Evolutionary conservation across 2,329 filamentous ascomycete genomes (phyloP), one percentile per base, ranked within the genome.

Genomic region (Capronia americana): DNA sequence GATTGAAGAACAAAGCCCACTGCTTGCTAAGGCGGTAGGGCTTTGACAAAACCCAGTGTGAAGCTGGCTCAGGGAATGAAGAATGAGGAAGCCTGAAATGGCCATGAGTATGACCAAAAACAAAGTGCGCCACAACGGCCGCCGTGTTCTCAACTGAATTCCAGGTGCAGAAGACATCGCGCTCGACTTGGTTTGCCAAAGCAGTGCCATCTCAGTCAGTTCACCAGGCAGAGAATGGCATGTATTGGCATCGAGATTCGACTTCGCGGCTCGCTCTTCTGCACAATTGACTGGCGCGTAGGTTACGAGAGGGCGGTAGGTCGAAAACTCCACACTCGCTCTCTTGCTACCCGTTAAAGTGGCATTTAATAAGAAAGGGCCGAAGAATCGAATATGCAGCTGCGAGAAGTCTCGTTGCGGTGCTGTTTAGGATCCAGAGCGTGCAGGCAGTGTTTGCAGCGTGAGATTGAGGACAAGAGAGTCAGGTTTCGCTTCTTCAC

Each of bases 1-100:
- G n/a, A 63, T 32, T 14, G 63, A 44, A n/a, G 58, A 59, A 24
- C 66, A 68, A 24, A 65, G n/a, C 17, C 60, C 57, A 14, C 24
- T 38, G 20, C 11, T 57, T 14, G 57, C 10, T 23, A 68, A 50
- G 23, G 66, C 48, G 2, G 60, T 54, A 44, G 66, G 62, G 6
- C 38, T 30, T 17, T 20, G 28, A 54, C 66, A 68, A 30, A 57
- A 34, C 7, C 34, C 59, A 28, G 20, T 14, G 7, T 51, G 56
- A 20, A 57, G 30, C 4, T 51, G 60, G n/a, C 57, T 48, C 51
- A 69, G 23, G 8, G 62, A 20, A 34, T 17, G 53, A 4, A 67
- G 23, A 4, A 44, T 24, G 4, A 69, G 57, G 28, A 64, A 54
- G 12, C 30, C 54, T 26, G 54, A 55, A 28, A 63, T 7, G 28